phyloP scores from a whole-genome alignment of 192 early-diverging fungal genomes.

The Coemansia reversa region DNA sequence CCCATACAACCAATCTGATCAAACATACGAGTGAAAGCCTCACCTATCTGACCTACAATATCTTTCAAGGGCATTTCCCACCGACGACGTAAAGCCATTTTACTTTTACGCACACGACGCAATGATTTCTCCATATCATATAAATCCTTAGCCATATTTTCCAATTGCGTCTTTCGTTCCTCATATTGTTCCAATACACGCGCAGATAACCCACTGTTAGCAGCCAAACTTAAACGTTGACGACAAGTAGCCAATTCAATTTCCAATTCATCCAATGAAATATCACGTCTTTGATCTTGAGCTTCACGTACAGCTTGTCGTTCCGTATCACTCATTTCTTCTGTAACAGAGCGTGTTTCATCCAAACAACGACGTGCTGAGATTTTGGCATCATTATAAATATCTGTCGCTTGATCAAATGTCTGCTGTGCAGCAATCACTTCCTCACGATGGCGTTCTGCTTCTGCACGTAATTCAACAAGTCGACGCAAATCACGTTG shows the following conservation, averaged over 20 bases:
- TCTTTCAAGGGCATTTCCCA: constrained; percentile 70
- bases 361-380: constrained; percentile 50
- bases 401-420: constrained; percentile 45
- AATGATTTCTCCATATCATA: constrained; percentile 48
- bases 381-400: constrained; percentile 53
- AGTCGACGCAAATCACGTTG: constrained; percentile 12
- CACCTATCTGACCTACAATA: constrained; percentile 66
- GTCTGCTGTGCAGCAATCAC: constrained; percentile 35
- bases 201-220: constrained; percentile 38
- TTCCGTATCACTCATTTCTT: constrained; percentile 58
- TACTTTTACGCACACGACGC: constrained; percentile 30
- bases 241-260: constrained; percentile 53
- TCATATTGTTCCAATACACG: constrained; percentile 69
- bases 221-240: constrained; percentile 43
- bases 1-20: constrained; percentile 58
- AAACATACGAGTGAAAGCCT: constrained; percentile 71
- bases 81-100: constrained; percentile 37
- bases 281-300: constrained; percentile 36
- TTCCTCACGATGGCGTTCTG: constrained; percentile 32
- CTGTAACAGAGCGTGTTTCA: constrained; percentile 57
- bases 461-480: constrained; percentile 16
- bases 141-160: constrained; percentile 35
- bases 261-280: constrained; percentile 65
- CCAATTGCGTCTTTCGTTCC: constrained; percentile 62
- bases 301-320: constrained; percentile 48